Conservation (phyloP, 148 eudicot species). For the Camellia lanceoleosa region DNA sequence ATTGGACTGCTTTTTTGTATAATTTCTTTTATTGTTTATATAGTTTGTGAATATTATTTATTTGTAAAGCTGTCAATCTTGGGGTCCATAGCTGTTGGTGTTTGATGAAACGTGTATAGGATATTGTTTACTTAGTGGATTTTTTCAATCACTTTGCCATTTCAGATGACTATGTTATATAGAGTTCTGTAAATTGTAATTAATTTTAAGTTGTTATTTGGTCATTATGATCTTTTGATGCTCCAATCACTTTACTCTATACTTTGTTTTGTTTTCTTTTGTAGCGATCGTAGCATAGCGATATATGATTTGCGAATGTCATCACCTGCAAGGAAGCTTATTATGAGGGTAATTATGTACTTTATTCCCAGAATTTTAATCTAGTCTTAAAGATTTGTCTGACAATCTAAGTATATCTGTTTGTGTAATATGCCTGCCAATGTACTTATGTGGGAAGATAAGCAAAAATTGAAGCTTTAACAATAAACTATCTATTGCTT, state of each 20-base stretch:
- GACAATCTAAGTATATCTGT: not conserved
- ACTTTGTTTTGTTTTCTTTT: slow-evolving; percentile 7
- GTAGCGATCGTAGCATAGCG: slow-evolving; percentile 89
- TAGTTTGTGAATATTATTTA: not conserved
- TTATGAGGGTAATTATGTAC: slow-evolving; percentile 64
- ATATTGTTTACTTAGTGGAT: not conserved
- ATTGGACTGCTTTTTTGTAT: not conserved
- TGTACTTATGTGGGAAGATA: not conserved
- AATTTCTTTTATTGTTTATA: not conserved
- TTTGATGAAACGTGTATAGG: not conserved
- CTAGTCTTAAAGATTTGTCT: not conserved
- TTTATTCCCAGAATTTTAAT: not conserved
- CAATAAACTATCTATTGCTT: not conserved
- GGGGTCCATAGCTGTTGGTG: not conserved
- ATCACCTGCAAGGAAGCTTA: slow-evolving; percentile 74
- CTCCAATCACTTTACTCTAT: slow-evolving; percentile 1
- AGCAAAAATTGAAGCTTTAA: not conserved
- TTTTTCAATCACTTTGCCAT: not conserved
- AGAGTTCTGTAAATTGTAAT: not conserved
- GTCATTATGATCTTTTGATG: not conserved
- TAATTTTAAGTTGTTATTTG: not conserved
- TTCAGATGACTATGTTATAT: not conserved
- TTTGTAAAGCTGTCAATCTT: not conserved
- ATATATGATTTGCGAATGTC: slow-evolving; percentile 88
- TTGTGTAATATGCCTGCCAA: not conserved